phyloP scores from a whole-genome alignment of 805 yeast genomes.

The Ogataea chonburiensis region DNA sequence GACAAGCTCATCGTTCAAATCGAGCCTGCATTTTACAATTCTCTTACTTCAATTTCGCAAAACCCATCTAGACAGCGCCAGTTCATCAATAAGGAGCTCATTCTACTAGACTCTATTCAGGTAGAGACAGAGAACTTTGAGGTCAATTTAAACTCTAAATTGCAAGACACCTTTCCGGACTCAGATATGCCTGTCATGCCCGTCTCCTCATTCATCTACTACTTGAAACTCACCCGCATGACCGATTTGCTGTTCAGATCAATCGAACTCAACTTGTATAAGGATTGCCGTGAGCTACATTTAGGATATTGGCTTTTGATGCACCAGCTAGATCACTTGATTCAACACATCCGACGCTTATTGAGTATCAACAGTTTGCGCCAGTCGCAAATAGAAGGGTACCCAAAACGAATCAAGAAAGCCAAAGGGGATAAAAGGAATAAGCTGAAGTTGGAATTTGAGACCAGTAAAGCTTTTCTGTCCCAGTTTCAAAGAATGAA shows the following conservation, averaged over 20 bases:
- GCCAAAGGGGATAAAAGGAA: constrained; percentile 29
- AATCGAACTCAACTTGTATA: constrained; percentile 71
- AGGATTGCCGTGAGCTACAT: constrained; percentile 60
- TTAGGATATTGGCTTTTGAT: constrained; percentile 68
- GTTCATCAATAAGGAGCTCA: constrained; percentile 53
- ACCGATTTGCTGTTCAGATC: constrained; percentile 69
- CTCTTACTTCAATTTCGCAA: constrained; percentile 47
- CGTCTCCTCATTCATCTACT: constrained; percentile 66
- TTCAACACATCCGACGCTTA: constrained; percentile 24
- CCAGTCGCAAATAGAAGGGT: constrained; percentile 20
- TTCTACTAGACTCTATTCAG: constrained; percentile 77
- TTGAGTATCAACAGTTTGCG: constrained; percentile 21
- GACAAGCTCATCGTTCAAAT: constrained; percentile 43
- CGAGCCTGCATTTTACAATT: constrained; percentile 45
- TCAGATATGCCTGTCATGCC: constrained; percentile 50
- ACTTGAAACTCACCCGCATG: constrained; percentile 69
- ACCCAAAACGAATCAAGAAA: constrained; percentile 26
- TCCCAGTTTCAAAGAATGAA: constrained; percentile 16
- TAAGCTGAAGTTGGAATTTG: constrained; percentile 25
- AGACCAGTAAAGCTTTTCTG: constrained; percentile 13
- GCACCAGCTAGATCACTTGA: constrained; percentile 31
- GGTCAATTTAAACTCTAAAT: constrained; percentile 35
- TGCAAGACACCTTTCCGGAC: constrained; percentile 36
- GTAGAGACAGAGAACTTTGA: constrained; percentile 71
- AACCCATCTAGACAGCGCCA: constrained; percentile 86